Evolutionary conservation across 371 early-diverging fungal species (phyloP).

Genomic region (Rhizomucor miehei): DNA sequence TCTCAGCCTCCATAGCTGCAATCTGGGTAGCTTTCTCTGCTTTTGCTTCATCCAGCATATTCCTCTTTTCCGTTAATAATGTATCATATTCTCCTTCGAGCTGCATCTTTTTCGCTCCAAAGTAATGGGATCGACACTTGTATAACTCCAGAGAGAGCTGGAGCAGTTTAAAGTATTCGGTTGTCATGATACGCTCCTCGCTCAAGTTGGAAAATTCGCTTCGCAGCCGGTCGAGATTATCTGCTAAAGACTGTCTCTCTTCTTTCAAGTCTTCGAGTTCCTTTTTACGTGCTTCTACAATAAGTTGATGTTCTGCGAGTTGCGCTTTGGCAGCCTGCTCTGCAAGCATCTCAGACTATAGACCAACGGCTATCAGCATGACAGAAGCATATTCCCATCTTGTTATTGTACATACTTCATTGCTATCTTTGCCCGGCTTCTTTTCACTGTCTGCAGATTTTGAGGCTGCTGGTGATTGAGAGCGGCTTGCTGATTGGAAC

Average conservation of each 20-base stretch:
- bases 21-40: slow-evolving; percentile 23
- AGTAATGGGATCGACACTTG: slow-evolving; percentile 22
- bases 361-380: background rate
- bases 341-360: slow-evolving; percentile 7
- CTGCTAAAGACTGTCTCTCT: slow-evolving; percentile 56
- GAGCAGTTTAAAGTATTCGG: slow-evolving; percentile 49
- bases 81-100: slow-evolving; percentile 21
- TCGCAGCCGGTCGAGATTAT: slow-evolving; percentile 54
- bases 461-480: background rate
- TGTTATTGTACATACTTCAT: too few relatives aligned
- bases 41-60: slow-evolving; percentile 22
- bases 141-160: slow-evolving; percentile 54
- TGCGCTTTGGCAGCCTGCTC: slow-evolving; percentile 28
- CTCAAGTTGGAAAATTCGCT: slow-evolving; percentile 30
- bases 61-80: slow-evolving; percentile 16
- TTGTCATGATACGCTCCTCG: slow-evolving; percentile 53
- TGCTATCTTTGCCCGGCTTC: too few relatives aligned
- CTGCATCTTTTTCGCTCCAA: slow-evolving; percentile 26
- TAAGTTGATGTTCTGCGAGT: slow-evolving; percentile 34
- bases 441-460: too few relatives aligned
- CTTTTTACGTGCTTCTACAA: slow-evolving; percentile 57
- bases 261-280: slow-evolving; percentile 75
- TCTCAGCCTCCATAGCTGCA: slow-evolving; percentile 59
- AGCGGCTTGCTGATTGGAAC: background rate
- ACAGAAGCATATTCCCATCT: too few relatives aligned